These are phyloP conservation scores for Gyrodon lividus DNA, from an alignment of 768 basidiomycete species.

Conservation along the genomic window DNA sequence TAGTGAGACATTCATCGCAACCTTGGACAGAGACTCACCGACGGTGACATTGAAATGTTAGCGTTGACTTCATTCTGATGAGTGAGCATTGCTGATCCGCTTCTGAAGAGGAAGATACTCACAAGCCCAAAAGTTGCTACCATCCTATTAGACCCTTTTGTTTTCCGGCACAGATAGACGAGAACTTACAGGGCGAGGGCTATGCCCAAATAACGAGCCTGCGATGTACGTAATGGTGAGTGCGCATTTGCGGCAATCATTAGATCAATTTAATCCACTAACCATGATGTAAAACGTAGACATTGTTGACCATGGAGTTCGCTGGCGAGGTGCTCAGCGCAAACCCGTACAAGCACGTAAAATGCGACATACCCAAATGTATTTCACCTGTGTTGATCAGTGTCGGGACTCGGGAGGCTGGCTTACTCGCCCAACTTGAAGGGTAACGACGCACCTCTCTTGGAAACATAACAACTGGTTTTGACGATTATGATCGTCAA, in stretches of 20 bases:
- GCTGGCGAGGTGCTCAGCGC: conserved; percentile 1
- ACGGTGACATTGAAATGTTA: conserved; percentile 15
- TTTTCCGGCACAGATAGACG: not conserved
- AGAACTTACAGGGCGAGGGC: conserved; percentile 15
- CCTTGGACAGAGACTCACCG: not conserved
- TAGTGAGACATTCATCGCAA: not conserved
- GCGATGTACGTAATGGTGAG: not conserved
- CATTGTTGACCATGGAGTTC: conserved; percentile 11
- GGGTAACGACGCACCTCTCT: conserved; percentile 14
- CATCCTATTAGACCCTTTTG: not conserved
- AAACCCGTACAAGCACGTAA: not conserved
- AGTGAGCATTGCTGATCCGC: not conserved
- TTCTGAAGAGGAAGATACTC: not conserved
- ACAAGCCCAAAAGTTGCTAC: conserved; percentile 17
- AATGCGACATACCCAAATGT: conserved; percentile 17
- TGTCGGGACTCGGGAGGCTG: conserved; percentile 2
- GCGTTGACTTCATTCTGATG: conserved; percentile 12
- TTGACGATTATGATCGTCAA: not conserved
- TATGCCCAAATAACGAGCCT: conserved; percentile 20
- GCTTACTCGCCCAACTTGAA: not conserved
- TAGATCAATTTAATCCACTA: not conserved
- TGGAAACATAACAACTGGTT: conserved; percentile 18
- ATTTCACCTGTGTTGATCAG: conserved; percentile 9
- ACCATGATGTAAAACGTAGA: conserved; percentile 19
- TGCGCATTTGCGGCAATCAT: not conserved